Conservation (phyloP, 352 stramenopile genomes). For the Phytopythium kandeliae region DNA sequence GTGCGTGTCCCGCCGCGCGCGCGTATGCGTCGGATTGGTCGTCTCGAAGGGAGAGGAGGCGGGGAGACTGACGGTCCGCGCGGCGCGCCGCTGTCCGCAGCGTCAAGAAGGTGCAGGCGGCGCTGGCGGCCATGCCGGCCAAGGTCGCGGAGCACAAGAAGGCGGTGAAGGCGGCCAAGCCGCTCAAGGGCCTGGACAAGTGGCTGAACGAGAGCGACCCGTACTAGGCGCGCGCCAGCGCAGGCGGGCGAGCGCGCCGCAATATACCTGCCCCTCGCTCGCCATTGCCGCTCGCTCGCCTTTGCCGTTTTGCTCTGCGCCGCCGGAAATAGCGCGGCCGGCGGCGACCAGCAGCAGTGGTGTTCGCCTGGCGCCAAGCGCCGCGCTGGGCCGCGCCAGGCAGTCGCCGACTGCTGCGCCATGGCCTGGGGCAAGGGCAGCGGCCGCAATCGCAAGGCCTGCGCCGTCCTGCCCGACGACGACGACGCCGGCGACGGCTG, state of each 20-base stretch:
- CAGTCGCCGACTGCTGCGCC: neutral
- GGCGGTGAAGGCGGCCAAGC: constrained; percentile 72
- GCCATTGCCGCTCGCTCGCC: neutral
- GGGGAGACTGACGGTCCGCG: neutral
- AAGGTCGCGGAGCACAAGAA: constrained; percentile 89
- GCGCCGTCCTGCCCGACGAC: constrained; percentile 4
- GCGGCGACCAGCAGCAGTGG: too few species aligned
- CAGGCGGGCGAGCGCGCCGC: neutral
- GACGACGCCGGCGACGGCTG: neutral
- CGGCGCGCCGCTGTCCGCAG: constrained; percentile 12
- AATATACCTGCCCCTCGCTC: neutral
- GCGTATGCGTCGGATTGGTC: constrained; percentile 4
- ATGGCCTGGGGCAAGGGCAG: neutral
- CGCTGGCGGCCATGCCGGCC: constrained; percentile 69
- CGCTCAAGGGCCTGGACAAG: constrained; percentile 83
- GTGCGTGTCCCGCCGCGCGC: constrained; percentile 15
- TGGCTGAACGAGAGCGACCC: constrained; percentile 82
- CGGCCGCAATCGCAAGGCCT: constrained; percentile 1
- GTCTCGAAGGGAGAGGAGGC: too few species aligned
- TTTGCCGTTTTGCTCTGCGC: neutral
- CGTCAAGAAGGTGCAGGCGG: constrained; percentile 84
- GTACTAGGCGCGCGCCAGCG: constrained; percentile 39
- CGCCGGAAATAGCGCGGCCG: too few species aligned
- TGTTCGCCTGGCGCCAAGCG: too few species aligned
- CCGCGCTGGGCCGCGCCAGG: too few species aligned